A percentile compares a stretch with the other conserved stretches of the same genome.
Evolutionary conservation across 352 stramenopile species (phyloP).

Genomic region (Globisporangium paroecandrum): DNA sequence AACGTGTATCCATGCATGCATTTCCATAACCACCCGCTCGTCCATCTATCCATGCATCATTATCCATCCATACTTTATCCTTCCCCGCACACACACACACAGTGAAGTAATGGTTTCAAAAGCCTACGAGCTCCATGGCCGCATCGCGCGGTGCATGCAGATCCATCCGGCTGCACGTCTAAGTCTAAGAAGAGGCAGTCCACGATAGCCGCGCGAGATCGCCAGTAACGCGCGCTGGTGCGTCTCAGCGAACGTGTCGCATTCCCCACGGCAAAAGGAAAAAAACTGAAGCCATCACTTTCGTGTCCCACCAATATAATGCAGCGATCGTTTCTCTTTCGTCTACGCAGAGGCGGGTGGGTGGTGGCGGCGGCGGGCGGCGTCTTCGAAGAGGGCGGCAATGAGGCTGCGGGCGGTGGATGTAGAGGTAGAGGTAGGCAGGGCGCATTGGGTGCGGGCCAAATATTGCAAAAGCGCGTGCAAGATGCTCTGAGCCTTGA

Average conservation of each 20-base stretch:
- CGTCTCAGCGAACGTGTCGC: conserved; percentile 1
- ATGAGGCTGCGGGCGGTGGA: no score
- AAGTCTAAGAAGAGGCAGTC: not conserved
- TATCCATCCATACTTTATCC: not conserved
- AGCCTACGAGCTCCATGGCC: not conserved
- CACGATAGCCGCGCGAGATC: not conserved
- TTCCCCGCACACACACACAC: not conserved
- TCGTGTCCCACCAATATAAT: conserved; percentile 4
- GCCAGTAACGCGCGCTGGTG: not conserved
- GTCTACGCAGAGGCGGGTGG: not conserved
- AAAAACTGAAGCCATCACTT: conserved; percentile 4
- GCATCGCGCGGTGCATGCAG: not conserved
- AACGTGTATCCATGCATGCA: not conserved
- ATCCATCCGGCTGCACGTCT: not conserved
- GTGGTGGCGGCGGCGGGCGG: no score
- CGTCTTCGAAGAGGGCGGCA: not conserved
- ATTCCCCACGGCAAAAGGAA: not conserved
- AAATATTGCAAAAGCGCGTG: not conserved
- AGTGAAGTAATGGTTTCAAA: not conserved
- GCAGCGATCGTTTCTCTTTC: not conserved
- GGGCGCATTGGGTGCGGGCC: not conserved
- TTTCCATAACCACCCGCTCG: not conserved
- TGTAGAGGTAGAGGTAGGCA: no score
- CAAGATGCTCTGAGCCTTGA: not conserved
- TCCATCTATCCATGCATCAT: not conserved